Evolutionary conservation across 1,284 basidiomycete species (phyloP).

Genomic region (Ceratobasidium sp.): DNA sequence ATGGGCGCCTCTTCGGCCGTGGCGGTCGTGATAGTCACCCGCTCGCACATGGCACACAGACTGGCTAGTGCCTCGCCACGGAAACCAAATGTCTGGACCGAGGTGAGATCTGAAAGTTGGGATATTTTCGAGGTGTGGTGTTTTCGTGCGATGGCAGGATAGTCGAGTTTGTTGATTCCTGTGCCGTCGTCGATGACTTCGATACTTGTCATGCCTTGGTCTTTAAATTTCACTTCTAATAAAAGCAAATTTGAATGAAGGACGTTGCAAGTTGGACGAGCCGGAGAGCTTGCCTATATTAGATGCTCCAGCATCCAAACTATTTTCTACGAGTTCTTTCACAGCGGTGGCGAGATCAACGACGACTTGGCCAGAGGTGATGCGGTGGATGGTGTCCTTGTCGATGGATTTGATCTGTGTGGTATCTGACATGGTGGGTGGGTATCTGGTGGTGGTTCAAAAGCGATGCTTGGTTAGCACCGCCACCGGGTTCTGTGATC

Average conservation of each 20-base stretch:
- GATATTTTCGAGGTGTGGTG: constrained; percentile 94
- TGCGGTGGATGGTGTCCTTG: constrained; percentile 77
- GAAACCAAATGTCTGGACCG: constrained; percentile 91
- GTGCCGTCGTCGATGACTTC: constrained; percentile 95
- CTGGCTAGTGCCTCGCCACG: constrained; percentile 96
- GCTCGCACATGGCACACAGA: constrained; percentile 85
- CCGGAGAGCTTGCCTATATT: constrained; percentile 73
- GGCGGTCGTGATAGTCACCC: constrained; percentile 77
- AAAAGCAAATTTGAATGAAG: not conserved
- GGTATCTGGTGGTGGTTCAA: constrained; percentile 8
- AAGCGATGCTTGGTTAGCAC: not conserved
- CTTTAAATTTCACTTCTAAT: constrained; percentile 90
- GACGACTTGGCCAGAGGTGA: constrained; percentile 95
- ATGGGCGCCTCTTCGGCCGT: constrained; percentile 77
- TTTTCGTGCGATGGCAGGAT: constrained; percentile 86
- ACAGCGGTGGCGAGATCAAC: constrained; percentile 93
- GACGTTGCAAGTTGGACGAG: constrained; percentile 7
- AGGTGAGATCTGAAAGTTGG: constrained; percentile 77
- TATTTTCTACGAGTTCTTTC: constrained; percentile 98
- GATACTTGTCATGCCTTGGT: constrained; percentile 85
- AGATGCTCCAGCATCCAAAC: constrained; percentile 91
- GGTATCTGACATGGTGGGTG: constrained; percentile 31
- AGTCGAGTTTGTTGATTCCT: constrained; percentile 83
- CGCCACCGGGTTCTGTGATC: constrained; percentile 7
- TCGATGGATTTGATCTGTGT: constrained; percentile 72